Percentiles rank a stretch among this genome's conserved stretches.
Evolutionary conservation across 139 green algal species (phyloP).

Genomic region (Chlorella sp.): DNA sequence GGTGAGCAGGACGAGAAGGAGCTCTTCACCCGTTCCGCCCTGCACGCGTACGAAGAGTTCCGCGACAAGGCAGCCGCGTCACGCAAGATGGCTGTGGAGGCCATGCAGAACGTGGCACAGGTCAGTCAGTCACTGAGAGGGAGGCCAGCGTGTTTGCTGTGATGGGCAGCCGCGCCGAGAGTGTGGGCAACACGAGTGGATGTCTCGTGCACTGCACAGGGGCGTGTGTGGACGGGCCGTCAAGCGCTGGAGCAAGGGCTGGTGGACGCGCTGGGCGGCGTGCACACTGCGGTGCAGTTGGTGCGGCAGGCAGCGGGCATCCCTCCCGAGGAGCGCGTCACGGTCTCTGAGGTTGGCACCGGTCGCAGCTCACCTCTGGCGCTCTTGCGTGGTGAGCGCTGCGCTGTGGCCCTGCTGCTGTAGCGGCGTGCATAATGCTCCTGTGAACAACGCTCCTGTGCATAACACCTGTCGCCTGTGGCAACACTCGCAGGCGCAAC

Average conservation of each 20-base stretch:
- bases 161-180: background rate
- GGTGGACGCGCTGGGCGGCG: constrained; percentile 81
- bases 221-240: constrained; percentile 82
- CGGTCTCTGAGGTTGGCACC: constrained; percentile 50
- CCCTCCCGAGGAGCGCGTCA: constrained; percentile 29
- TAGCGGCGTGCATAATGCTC: no score
- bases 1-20: constrained; percentile 55
- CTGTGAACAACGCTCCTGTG: no score
- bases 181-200: background rate
- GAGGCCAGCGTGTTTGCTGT: background rate
- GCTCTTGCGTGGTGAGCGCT: constrained; percentile 21
- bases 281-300: constrained; percentile 65
- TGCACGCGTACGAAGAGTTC: constrained; percentile 80
- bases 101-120: constrained; percentile 61
- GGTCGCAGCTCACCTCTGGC: constrained; percentile 32
- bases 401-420: no score
- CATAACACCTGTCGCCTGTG: no score
- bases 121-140: no score
- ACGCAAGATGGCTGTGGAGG: constrained; percentile 38
- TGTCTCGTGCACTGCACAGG: constrained; percentile 40
- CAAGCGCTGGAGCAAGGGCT: constrained; percentile 59
- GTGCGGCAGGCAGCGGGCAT: constrained; percentile 67
- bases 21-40: constrained; percentile 67
- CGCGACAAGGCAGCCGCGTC: constrained; percentile 41
- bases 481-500: no score